Evolutionary conservation across 2,329 filamentous ascomycete genomes (phyloP).

Genomic region (Diaporthe sp.): DNA sequence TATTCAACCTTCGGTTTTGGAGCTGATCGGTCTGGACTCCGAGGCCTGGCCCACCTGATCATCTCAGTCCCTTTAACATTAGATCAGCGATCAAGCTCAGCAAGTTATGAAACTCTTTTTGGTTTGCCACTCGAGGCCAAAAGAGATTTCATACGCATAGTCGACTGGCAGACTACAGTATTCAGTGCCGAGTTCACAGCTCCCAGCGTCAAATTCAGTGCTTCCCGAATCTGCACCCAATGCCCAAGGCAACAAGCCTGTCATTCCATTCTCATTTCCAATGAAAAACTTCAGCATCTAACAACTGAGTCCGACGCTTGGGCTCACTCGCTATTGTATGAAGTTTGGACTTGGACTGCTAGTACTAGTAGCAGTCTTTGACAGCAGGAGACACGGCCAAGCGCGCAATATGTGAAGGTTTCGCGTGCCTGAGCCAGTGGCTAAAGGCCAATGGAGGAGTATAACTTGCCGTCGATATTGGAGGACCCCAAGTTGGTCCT

Average conservation of each 20-base stretch:
- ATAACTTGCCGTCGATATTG: constrained; percentile 1
- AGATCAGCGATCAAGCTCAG: neutral
- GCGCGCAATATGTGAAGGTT: neutral
- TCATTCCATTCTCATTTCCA: neutral
- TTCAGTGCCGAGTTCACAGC: neutral
- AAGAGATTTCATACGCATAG: neutral
- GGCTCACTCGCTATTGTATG: too few relatives aligned
- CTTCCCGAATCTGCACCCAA: neutral
- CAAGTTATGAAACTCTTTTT: neutral
- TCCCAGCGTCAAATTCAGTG: neutral
- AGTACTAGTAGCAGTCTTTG: too few relatives aligned
- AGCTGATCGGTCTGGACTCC: neutral
- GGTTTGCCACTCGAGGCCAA: neutral
- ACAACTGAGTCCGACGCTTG: neutral
- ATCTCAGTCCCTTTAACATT: neutral
- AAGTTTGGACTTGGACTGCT: too few relatives aligned
- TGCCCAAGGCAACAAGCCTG: neutral
- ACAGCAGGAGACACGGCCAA: neutral
- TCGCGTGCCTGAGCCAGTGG: constrained; percentile 7
- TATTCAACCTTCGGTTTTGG: too few relatives aligned
- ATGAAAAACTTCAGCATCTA: neutral
- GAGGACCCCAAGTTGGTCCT: neutral
- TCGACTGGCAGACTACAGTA: neutral
- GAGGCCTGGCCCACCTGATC: neutral
- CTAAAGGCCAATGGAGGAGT: constrained; percentile 5